A percentile compares a stretch with the other conserved stretches of the same genome.
Evolutionary conservation across 352 stramenopile species (phyloP).

Genomic region (Globisporangium spinosum): DNA sequence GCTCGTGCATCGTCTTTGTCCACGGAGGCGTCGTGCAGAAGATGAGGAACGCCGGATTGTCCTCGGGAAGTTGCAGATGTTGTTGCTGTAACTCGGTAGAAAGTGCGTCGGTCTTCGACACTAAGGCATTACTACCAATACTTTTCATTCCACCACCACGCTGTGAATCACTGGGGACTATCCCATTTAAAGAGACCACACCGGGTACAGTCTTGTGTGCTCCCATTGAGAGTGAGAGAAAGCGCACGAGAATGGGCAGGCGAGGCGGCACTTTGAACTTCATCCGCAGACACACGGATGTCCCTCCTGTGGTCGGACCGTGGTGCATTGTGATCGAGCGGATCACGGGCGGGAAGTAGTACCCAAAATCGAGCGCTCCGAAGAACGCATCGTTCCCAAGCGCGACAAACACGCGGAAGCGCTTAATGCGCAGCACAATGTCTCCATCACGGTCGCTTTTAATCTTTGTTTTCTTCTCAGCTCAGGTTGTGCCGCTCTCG

Average conservation of each 20-base stretch:
- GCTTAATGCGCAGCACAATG: constrained; percentile 20
- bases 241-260: constrained; percentile 50
- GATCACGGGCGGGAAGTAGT: constrained; percentile 58
- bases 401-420: constrained; percentile 38
- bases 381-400: constrained; percentile 45
- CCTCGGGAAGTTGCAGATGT: constrained; percentile 8
- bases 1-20: constrained; percentile 22
- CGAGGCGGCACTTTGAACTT: constrained; percentile 59
- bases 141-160: not conserved
- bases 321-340: constrained; percentile 63
- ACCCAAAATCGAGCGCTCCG: constrained; percentile 42
- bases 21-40: constrained; percentile 45
- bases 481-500: not conserved
- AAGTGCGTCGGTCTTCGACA: not conserved
- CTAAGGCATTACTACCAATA: not conserved
- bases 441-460: constrained; percentile 16
- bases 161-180: not conserved
- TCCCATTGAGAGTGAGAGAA: constrained; percentile 33
- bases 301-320: constrained; percentile 56
- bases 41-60: constrained; percentile 41
- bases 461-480: not conserved
- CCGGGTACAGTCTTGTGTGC: constrained; percentile 23
- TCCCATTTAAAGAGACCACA: constrained; percentile 3
- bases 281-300: constrained; percentile 53
- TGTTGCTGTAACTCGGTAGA: not conserved